Conservation (phyloP, 148 eudicot genomes). For the Fagopyrum tataricum region DNA sequence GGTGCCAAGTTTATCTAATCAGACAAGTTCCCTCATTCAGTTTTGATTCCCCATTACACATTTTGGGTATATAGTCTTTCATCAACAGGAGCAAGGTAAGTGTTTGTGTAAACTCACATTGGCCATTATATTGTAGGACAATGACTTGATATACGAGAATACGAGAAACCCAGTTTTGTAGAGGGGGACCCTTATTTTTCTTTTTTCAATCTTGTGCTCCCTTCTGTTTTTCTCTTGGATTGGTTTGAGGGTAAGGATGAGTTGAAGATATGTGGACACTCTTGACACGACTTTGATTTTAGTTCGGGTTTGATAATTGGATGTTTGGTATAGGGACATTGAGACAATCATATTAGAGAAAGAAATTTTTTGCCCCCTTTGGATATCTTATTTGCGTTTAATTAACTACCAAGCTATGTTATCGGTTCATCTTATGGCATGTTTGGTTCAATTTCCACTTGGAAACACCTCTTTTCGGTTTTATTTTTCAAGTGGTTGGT, state of each 20-base stretch:
- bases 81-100: constrained; percentile 7
- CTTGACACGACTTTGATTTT: not conserved
- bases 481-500: too few relatives aligned
- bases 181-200: not conserved
- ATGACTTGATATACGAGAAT: constrained; percentile 3
- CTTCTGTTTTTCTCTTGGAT: not conserved
- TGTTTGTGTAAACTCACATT: constrained; percentile 15
- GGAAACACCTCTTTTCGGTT: too few relatives aligned
- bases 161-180: not conserved
- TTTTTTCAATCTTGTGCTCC: not conserved
- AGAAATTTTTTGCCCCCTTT: constrained; percentile 1
- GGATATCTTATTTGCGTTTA: not conserved
- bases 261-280: constrained; percentile 6
- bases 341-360: not conserved
- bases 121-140: not conserved
- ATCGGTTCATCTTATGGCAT: not conserved
- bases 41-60: constrained; percentile 11
- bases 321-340: constrained; percentile 7
- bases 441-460: not conserved
- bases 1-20: constrained; percentile 35
- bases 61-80: constrained; percentile 7
- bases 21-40: constrained; percentile 11
- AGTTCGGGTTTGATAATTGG: constrained; percentile 4
- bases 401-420: not conserved
- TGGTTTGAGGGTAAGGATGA: not conserved